These are phyloP conservation scores for Ananas comosus DNA, from an alignment of 176 grass and related monocot genomes.

Conservation along the genomic window DNA sequence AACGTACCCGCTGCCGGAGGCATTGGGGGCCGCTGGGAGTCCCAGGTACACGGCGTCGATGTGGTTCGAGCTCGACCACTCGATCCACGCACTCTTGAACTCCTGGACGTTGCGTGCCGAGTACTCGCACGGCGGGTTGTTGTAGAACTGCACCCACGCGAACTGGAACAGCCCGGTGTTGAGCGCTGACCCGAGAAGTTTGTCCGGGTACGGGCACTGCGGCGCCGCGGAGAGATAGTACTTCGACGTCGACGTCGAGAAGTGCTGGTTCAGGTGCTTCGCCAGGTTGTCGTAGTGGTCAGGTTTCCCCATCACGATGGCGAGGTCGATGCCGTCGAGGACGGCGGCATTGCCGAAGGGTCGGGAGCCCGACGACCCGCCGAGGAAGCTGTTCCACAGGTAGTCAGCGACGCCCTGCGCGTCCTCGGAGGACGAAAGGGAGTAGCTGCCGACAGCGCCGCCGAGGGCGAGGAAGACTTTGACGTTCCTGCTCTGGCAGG, in stretches of 20 bases:
- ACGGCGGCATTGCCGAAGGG: constrained; percentile 41
- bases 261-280: neutral
- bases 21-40: constrained; percentile 29
- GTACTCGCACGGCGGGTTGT: constrained; percentile 62
- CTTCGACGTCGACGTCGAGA: too few species aligned
- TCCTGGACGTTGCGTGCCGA: constrained; percentile 8
- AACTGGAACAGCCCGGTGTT: constrained; percentile 57
- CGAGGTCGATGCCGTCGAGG: constrained; percentile 69
- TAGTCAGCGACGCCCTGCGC: constrained; percentile 49
- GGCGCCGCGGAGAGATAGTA: constrained; percentile 34
- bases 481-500: constrained; percentile 31
- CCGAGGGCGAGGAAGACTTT: constrained; percentile 73
- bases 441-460: constrained; percentile 24
- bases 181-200: constrained; percentile 23
- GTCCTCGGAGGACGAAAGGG: constrained; percentile 36
- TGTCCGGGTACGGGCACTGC: constrained; percentile 51
- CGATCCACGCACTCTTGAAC: constrained; percentile 33
- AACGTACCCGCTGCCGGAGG: constrained; percentile 37
- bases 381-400: constrained; percentile 61
- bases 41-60: constrained; percentile 39
- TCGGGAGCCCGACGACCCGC: constrained; percentile 18
- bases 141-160: constrained; percentile 95
- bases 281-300: constrained; percentile 46
- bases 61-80: constrained; percentile 32
- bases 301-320: constrained; percentile 33